Conservation (phyloP, 225 moss, liverwort and hornwort species). For the Pleurozium schreberi region DNA sequence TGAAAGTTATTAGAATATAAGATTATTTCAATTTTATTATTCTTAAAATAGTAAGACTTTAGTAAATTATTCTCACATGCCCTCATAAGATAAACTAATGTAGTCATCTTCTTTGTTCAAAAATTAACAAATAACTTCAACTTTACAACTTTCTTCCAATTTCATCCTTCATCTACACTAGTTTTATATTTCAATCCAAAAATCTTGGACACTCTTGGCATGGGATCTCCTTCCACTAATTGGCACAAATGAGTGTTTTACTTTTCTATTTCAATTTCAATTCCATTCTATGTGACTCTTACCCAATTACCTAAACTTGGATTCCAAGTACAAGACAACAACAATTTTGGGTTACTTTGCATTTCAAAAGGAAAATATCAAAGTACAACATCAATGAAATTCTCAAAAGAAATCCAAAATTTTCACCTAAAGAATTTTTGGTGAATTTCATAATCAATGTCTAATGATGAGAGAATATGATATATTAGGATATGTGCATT, state of each 20-base stretch:
- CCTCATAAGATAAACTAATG: no score
- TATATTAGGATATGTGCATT: not conserved
- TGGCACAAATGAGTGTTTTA: not conserved
- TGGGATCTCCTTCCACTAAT: not conserved
- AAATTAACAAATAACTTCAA: no score
- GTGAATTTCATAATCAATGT: not conserved
- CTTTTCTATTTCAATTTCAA: not conserved
- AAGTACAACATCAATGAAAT: not conserved
- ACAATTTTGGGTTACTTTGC: not conserved
- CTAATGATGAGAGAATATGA: not conserved
- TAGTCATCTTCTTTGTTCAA: no score
- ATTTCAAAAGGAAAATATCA: not conserved
- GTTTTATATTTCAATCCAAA: not conserved
- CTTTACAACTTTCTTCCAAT: no score
- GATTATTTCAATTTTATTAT: not conserved
- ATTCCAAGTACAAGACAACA: not conserved
- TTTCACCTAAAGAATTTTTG: not conserved
- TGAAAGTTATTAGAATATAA: not conserved
- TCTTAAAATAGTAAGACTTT: not conserved
- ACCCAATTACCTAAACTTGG: not conserved
- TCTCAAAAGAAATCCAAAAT: not conserved
- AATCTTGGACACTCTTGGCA: not conserved
- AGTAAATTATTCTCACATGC: not conserved
- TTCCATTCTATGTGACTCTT: not conserved
- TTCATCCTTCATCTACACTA: not conserved